phyloP scores from a whole-genome alignment of 768 basidiomycete genomes.

The Suillus subaureus region DNA sequence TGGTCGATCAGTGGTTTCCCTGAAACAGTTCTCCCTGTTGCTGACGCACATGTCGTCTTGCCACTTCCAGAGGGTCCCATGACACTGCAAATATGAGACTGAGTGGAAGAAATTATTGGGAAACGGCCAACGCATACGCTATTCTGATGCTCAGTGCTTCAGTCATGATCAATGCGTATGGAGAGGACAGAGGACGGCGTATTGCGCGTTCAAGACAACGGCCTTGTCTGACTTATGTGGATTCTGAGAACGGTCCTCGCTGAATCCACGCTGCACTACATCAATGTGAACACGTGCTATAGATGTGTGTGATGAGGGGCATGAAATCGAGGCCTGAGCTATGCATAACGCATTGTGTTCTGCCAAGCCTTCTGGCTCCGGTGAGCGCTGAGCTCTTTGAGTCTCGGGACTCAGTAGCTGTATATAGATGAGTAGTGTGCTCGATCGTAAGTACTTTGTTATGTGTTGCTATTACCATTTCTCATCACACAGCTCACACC shows the following conservation, averaged over 20 bases:
- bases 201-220: neutral
- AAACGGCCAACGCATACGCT: constrained; percentile 25
- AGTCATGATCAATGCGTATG: neutral
- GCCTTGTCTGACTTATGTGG: neutral
- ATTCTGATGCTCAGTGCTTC: constrained; percentile 23
- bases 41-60: constrained; percentile 16
- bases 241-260: neutral
- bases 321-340: neutral
- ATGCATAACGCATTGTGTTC: neutral
- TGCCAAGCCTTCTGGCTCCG: neutral
- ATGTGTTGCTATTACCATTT: neutral
- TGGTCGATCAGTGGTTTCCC: neutral
- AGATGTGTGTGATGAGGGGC: neutral
- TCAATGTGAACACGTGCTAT: neutral
- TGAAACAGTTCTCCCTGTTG: neutral
- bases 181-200: neutral
- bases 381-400: neutral
- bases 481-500: neutral
- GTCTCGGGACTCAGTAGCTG: neutral
- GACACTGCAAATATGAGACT: constrained; percentile 3
- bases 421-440: neutral
- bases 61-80: constrained; percentile 19
- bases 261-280: neutral
- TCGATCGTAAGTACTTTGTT: neutral
- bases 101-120: neutral